Conservation (phyloP, 345 rosid species). For the Conringia planisiliqua region DNA sequence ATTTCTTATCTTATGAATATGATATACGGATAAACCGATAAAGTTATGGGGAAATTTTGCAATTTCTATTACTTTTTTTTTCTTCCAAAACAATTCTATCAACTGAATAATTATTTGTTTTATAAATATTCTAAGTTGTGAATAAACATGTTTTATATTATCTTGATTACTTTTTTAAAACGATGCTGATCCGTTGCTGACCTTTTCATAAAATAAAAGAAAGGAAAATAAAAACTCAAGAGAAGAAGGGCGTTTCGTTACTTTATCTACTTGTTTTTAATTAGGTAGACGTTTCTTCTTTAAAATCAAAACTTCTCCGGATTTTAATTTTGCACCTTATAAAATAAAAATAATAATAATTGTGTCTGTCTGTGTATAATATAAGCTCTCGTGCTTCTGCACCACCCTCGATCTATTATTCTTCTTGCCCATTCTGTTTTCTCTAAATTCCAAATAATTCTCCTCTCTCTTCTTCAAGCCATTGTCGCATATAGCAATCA, state of each 20-base stretch:
- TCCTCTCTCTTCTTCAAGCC: conserved; percentile 2
- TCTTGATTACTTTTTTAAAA: not conserved
- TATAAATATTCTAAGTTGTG: not conserved
- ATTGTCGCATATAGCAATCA: conserved; percentile 1
- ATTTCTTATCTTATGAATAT: conserved; percentile 9
- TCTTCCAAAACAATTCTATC: not conserved
- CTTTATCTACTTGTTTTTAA: conserved; percentile 15
- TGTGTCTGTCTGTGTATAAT: conserved; percentile 14
- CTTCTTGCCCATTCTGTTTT: conserved; percentile 25
- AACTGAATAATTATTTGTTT: not conserved
- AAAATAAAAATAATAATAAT: conserved; percentile 2
- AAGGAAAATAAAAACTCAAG: not conserved
- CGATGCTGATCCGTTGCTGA: conserved; percentile 19
- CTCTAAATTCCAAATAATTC: not conserved
- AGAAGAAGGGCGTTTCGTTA: conserved; percentile 23
- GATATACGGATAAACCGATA: not conserved
- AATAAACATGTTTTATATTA: not conserved
- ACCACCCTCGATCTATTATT: conserved; percentile 27
- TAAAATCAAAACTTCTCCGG: conserved; percentile 26
- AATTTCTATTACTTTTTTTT: not conserved
- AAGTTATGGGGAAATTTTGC: not conserved
- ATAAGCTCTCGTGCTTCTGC: conserved; percentile 34
- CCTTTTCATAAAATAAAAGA: conserved; percentile 25
- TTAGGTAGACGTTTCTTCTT: conserved; percentile 34
- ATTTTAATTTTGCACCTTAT: conserved; percentile 31